Conservation (phyloP, 2,329 filamentous ascomycete species). For the Apiospora malaysiana region DNA sequence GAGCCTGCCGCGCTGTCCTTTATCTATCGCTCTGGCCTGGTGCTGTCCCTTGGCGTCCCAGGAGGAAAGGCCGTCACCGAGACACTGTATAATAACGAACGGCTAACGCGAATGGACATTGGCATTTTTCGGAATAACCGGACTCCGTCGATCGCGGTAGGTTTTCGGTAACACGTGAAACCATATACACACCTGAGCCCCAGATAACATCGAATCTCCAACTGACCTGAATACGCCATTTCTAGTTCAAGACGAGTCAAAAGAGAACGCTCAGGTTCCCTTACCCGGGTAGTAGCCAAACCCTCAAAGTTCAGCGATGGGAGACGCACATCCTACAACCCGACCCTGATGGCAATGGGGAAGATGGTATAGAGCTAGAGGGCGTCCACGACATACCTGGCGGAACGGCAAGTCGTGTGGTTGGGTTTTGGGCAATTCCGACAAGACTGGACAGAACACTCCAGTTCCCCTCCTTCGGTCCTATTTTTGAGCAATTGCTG, state of each 20-base stretch:
- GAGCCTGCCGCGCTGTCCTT: constrained; percentile 29
- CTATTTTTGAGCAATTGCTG: constrained; percentile 19
- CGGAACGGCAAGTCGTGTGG: neutral
- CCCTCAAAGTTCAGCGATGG: no score
- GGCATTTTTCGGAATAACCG: constrained; percentile 24
- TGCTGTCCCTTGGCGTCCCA: constrained; percentile 25
- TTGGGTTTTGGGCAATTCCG: constrained; percentile 21
- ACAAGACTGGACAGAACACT: constrained; percentile 10
- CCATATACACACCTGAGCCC: neutral
- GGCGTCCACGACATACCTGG: constrained; percentile 10
- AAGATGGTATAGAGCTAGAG: neutral
- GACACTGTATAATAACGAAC: constrained; percentile 26
- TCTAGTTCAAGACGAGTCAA: constrained; percentile 21
- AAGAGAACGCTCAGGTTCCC: constrained; percentile 14
- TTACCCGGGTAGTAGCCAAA: neutral
- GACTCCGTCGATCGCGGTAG: constrained; percentile 28
- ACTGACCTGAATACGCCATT: neutral
- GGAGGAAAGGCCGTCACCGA: constrained; percentile 22
- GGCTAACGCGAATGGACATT: constrained; percentile 27
- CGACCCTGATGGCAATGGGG: neutral
- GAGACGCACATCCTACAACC: constrained; percentile 3
- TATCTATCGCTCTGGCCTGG: constrained; percentile 26
- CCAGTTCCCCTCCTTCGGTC: constrained; percentile 21
- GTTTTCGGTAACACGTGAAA: neutral
- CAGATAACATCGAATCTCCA: no score